Evolutionary conservation across 768 basidiomycete genomes (phyloP), one percentile per base, ranked within the genome.

Genomic region (Leccinum aurantiacum): DNA sequence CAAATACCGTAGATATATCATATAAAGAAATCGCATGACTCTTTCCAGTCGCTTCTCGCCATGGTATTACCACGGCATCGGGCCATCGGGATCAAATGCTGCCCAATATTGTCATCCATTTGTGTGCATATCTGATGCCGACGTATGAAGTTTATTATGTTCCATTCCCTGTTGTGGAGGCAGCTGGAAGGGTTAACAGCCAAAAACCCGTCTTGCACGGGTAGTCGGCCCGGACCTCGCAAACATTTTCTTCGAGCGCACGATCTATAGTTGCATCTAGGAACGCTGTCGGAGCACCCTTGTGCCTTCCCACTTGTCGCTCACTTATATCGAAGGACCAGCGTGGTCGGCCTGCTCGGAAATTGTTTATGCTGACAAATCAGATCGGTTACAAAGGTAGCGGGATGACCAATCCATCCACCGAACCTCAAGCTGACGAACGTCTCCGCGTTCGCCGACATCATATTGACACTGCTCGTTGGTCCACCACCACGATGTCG

Each of bases 401-500:
- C 14, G 2, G 13, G 50, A 27, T 69, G 68, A 69, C 68, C 68
- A 70, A 69, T 64, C 61, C 3, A 11, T 29, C n/a, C 22, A 35
- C 27, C n/a, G 31, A 33, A 49, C 22, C 10, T 6, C 15, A 2
- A 24, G 44, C 49, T 24, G 50, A 17, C 46, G n/a, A 44, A 35
- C 48, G n/a, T 29, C 29, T 29, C 29, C 29, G 29, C 4, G 41
- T n/a, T 24, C 5, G 24, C 10, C 13, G 19, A n/a, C 24, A 2
- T 6, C 6, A 17, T 8, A 15, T 6, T 27, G 33, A 35, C 33
- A 6, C 5, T 35, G 4, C 46, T 51, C 19, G 25, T 56, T 53
- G 37, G 13, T 24, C 19, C 51, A 10, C 46, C 46, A 58, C 58
- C 56, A 67, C 60, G 24, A 78, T 78, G 74, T 70, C 73, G 67